These are phyloP conservation scores for Russula sp. DNA, from an alignment of 768 basidiomycete genomes.

Conservation along the genomic window DNA sequence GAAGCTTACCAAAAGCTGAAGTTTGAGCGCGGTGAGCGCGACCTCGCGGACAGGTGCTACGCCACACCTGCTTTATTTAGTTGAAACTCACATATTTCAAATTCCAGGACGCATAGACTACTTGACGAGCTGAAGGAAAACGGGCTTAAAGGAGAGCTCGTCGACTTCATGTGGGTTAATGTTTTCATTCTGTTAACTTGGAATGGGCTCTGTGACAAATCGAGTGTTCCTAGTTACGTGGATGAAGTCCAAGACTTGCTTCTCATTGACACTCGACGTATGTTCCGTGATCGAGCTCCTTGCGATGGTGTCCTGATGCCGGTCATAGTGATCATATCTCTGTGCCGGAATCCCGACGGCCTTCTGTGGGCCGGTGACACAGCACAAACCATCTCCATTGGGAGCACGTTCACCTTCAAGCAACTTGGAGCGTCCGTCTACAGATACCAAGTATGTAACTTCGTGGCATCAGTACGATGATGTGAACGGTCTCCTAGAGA, in stretches of 20 bases:
- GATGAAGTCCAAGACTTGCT: conserved; percentile 72
- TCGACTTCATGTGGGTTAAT: conserved; percentile 47
- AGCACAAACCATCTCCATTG: conserved; percentile 67
- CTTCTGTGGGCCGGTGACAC: conserved; percentile 78
- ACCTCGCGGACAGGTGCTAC: conserved; percentile 60
- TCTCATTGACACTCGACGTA: conserved; percentile 54
- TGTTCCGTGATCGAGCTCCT: conserved; percentile 14
- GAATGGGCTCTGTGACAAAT: no score
- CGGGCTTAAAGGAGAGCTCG: conserved; percentile 33
- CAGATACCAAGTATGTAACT: conserved; percentile 47
- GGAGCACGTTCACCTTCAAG: conserved; percentile 64
- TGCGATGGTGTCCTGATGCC: neutral
- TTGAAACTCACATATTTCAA: neutral
- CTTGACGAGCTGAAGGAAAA: conserved; percentile 30
- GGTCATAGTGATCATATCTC: conserved; percentile 46
- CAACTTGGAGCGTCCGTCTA: conserved; percentile 63
- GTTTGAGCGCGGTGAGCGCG: conserved; percentile 36
- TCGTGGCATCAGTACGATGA: neutral
- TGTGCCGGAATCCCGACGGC: conserved; percentile 58
- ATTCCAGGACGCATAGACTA: conserved; percentile 45
- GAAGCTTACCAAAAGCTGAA: conserved; percentile 43
- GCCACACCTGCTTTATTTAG: no score
- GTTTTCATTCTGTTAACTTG: neutral
- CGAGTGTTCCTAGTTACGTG: conserved; percentile 41
- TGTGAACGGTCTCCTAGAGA: neutral